phyloP scores from a whole-genome alignment of 164 flowering plant species.

The Umbellularia californica region DNA sequence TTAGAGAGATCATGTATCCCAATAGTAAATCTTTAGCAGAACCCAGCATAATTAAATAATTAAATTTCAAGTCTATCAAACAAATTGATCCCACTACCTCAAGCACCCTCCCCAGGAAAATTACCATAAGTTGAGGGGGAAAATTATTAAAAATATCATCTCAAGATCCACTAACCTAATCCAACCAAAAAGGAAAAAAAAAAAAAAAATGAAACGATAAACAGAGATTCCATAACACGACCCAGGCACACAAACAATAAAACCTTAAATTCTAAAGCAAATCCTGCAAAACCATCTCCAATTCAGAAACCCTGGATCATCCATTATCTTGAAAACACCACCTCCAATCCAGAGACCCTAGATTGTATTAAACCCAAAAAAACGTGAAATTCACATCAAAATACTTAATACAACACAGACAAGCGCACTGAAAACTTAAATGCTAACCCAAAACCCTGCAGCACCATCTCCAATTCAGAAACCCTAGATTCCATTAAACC shows the following conservation, averaged over 20 bases:
- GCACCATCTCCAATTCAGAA: neutral
- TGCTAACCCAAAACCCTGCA: neutral
- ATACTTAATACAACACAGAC: neutral
- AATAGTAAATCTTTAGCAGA: neutral
- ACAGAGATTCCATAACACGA: neutral
- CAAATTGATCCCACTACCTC: neutral
- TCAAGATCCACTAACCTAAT: neutral
- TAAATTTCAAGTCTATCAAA: neutral
- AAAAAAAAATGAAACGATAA: too few species aligned
- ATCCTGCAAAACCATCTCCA: neutral
- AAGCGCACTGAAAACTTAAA: neutral
- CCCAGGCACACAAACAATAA: neutral
- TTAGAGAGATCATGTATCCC: too few species aligned
- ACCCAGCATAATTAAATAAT: neutral
- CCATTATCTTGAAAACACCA: neutral
- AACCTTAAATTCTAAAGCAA: neutral
- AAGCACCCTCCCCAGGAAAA: neutral
- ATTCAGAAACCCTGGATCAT: neutral
- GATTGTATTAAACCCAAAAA: neutral
- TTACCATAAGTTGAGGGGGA: too few species aligned
- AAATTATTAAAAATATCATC: too few species aligned
- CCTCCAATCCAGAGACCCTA: neutral
- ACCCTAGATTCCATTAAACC: neutral
- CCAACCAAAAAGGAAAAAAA: neutral
- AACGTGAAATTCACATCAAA: neutral